phyloP scores from a whole-genome alignment of 192 early-diverging fungal species.

The Blastocladiella britannica region DNA sequence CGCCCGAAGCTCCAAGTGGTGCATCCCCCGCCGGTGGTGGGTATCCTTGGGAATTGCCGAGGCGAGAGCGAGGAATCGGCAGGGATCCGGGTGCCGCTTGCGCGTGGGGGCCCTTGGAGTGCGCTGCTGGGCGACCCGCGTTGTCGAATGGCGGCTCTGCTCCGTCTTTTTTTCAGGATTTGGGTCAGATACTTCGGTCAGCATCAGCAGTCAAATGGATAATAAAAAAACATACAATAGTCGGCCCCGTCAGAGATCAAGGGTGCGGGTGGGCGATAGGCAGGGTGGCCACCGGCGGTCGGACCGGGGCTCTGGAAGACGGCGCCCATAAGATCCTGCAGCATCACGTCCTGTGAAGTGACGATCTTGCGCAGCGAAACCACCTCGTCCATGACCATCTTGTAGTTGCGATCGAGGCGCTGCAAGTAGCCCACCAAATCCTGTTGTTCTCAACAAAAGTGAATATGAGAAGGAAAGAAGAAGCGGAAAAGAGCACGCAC shows the following conservation, averaged over 20 bases:
- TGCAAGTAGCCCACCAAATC: conserved; percentile 11
- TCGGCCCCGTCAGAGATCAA: too few relatives aligned
- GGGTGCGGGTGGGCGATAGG: not conserved
- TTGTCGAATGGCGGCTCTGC: conserved; percentile 1
- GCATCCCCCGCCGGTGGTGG: conserved; percentile 5
- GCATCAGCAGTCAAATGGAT: not conserved
- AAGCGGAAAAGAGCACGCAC: too few relatives aligned
- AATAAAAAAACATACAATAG: conserved; percentile 4
- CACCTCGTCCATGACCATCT: conserved; percentile 12
- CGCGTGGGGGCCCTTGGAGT: not conserved
- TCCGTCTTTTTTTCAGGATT: not conserved
- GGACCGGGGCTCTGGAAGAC: conserved; percentile 19
- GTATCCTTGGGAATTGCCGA: not conserved
- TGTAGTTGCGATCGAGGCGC: conserved; percentile 9
- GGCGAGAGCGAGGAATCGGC: not conserved
- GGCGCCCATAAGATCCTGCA: conserved; percentile 6
- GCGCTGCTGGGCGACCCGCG: not conserved
- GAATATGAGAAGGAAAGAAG: too few relatives aligned
- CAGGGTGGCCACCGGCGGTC: too few relatives aligned
- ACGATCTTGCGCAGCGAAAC: conserved; percentile 9
- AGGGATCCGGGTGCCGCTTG: not conserved
- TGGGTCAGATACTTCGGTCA: not conserved
- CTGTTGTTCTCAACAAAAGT: too few relatives aligned
- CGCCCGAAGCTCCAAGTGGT: too few relatives aligned
- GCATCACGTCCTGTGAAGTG: conserved; percentile 9